Evolutionary conservation across 139 green algal species (phyloP).

Genomic region (Chlamydomonas schloesseri): DNA sequence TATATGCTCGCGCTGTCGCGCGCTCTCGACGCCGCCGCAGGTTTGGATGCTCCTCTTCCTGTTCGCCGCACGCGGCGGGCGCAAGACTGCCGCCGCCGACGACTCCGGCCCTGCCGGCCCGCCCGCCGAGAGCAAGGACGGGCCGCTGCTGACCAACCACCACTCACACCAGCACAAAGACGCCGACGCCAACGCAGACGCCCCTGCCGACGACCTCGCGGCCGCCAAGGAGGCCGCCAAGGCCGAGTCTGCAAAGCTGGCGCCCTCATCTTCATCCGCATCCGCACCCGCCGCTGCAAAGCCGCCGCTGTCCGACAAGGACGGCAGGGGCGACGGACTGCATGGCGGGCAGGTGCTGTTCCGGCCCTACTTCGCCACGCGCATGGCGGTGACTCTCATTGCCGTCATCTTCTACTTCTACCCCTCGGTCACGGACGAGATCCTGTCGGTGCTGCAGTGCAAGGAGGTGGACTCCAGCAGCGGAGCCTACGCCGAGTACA

Average conservation of each 20-base stretch:
- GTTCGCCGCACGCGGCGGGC: no score
- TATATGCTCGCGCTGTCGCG: no score
- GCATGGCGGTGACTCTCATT: constrained; percentile 19
- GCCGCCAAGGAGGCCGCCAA: neutral
- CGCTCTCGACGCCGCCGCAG: no score
- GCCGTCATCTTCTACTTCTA: constrained; percentile 35
- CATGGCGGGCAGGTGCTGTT: neutral
- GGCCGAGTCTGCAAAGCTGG: neutral
- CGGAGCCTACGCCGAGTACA: neutral
- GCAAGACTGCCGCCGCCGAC: no score
- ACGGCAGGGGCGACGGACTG: no score
- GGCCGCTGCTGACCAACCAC: no score
- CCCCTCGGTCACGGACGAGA: constrained; percentile 1
- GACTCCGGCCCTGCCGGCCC: no score
- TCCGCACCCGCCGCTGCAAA: neutral
- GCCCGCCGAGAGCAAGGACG: neutral
- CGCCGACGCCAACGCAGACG: neutral
- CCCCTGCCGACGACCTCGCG: neutral
- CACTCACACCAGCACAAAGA: no score
- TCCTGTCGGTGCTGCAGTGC: constrained; percentile 3
- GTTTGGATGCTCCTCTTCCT: no score
- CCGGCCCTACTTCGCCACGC: neutral
- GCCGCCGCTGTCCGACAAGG: neutral
- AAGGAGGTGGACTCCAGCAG: neutral
- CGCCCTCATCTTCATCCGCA: neutral